A percentile compares a stretch with the other conserved stretches of the same genome.
These are phyloP conservation scores for Galerina marginata DNA, from an alignment of 768 basidiomycete genomes.

Conservation along the genomic window DNA sequence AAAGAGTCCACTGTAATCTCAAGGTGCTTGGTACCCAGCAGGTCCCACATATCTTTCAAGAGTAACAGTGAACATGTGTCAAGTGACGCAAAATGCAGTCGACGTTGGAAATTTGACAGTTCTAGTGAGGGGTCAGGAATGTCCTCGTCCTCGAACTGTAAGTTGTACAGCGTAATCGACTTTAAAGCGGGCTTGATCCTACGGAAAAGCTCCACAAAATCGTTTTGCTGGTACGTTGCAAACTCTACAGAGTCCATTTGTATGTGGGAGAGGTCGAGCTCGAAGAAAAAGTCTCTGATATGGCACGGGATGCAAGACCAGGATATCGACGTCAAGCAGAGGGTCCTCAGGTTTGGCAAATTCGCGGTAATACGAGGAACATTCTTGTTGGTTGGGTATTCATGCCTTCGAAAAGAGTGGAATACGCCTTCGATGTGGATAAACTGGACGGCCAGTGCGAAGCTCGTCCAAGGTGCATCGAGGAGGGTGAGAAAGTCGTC, in stretches of 20 bases:
- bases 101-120: neutral
- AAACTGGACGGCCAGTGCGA: neutral
- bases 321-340: conserved; percentile 2
- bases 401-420: neutral
- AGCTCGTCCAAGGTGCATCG: conserved; percentile 7
- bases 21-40: too few species aligned
- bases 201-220: neutral
- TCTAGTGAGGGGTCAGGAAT: neutral
- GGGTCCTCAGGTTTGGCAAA: neutral
- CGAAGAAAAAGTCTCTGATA: neutral
- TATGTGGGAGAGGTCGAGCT: neutral
- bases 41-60: neutral
- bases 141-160: neutral
- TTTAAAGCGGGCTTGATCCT: neutral
- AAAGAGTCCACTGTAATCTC: neutral
- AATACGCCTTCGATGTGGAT: neutral
- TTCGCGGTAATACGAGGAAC: neutral
- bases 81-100: conserved; percentile 6
- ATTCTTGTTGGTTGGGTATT: neutral
- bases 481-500: neutral
- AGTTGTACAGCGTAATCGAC: conserved; percentile 4
- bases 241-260: too few species aligned
- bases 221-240: too few species aligned
- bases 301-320: neutral
- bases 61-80: conserved; percentile 2